These are phyloP conservation scores for barrel medic (Medicago truncatula) DNA, from an alignment of 306 rosid species.

Conservation along the genomic window DNA sequence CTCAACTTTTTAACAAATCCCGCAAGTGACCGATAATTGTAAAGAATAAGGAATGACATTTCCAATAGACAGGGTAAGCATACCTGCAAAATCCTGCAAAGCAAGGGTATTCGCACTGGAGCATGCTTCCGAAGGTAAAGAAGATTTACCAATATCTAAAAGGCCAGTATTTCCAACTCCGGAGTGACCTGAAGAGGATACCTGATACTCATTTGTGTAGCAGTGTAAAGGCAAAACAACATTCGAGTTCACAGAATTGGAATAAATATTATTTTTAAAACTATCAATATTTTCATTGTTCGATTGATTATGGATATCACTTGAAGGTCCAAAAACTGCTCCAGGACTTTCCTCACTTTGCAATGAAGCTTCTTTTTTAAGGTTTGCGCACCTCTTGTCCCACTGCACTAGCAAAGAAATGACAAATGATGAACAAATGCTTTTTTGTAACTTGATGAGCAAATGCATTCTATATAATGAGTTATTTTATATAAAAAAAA, in stretches of 20 bases:
- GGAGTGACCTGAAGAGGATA: conserved; percentile 62
- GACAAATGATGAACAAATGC: conserved; percentile 32
- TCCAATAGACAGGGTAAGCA: conserved; percentile 35
- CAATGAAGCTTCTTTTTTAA: conserved; percentile 49
- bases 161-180: conserved; percentile 52
- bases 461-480: conserved; percentile 12
- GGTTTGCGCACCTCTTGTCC: conserved; percentile 70
- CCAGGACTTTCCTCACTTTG: conserved; percentile 46
- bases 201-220: conserved; percentile 92
- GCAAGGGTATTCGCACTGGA: conserved; percentile 46
- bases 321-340: conserved; percentile 57
- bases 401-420: conserved; percentile 64
- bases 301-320: conserved; percentile 87
- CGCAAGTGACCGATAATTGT: not conserved
- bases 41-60: conserved; percentile 18
- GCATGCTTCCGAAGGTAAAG: conserved; percentile 49
- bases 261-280: conserved; percentile 67
- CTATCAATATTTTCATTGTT: conserved; percentile 73
- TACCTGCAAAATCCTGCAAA: conserved; percentile 58
- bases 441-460: conserved; percentile 11
- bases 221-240: conserved; percentile 90
- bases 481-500: too few species aligned
- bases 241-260: conserved; percentile 61
- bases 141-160: conserved; percentile 38
- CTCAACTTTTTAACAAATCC: conserved; percentile 35